Conservation (phyloP, 2,329 filamentous ascomycete genomes). For the Teratosphaeria destructans region DNA sequence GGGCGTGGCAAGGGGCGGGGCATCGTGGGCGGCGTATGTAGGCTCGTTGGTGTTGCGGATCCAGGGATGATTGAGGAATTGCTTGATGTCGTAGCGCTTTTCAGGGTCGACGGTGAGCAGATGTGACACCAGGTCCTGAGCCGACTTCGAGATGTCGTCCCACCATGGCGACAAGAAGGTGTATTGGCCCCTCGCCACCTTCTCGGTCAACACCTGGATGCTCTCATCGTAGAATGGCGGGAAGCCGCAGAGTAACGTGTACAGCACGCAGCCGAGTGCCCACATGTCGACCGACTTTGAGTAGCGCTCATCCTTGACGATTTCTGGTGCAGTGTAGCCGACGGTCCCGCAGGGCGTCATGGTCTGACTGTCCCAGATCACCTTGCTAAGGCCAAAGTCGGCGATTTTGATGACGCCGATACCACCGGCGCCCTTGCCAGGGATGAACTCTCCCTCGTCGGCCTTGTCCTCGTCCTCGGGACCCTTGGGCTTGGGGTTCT, state of each 20-base stretch:
- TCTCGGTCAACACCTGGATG: constrained; percentile 92
- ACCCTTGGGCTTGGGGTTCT: constrained; percentile 65
- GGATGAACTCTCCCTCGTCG: constrained; percentile 88
- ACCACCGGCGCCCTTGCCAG: constrained; percentile 71
- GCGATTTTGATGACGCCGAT: constrained; percentile 96
- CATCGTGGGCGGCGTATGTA: constrained; percentile 57
- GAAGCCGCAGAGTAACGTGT: constrained; percentile 93
- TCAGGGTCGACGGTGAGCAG: constrained; percentile 89
- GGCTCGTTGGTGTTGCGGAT: constrained; percentile 61
- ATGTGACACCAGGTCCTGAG: constrained; percentile 88
- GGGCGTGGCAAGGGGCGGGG: constrained; percentile 61
- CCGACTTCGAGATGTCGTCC: constrained; percentile 94
- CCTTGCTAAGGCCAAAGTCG: constrained; percentile 93
- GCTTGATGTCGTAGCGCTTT: constrained; percentile 83
- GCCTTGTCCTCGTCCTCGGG: constrained; percentile 94
- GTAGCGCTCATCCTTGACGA: constrained; percentile 97
- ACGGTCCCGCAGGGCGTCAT: constrained; percentile 99
- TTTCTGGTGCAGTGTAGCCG: constrained; percentile 94
- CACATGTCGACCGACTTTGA: constrained; percentile 99
- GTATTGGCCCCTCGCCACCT: constrained; percentile 92
- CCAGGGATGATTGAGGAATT: constrained; percentile 95
- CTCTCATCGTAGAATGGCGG: constrained; percentile 98
- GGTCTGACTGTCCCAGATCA: constrained; percentile 95
- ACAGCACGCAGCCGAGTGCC: constrained; percentile 92
- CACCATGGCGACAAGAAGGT: constrained; percentile 98